Percentiles rank a stretch among this genome's conserved stretches.
These are phyloP conservation scores for Eutrema heterophyllum DNA, from an alignment of 345 rosid species.

Conservation along the genomic window DNA sequence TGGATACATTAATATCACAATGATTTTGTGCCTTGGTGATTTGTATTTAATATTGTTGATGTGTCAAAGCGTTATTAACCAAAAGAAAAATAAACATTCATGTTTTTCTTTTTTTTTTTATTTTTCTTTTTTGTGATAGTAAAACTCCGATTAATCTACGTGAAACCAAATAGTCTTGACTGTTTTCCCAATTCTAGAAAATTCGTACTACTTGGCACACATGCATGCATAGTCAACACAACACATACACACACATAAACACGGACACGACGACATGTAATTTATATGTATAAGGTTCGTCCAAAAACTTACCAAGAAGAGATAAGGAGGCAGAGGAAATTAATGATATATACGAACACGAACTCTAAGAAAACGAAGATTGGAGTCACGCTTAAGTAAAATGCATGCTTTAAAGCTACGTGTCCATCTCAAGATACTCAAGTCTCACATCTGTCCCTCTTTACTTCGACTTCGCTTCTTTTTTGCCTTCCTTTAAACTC, in stretches of 20 bases:
- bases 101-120: no score
- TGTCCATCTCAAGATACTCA: constrained; percentile 23
- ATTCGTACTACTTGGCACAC: constrained; percentile 21
- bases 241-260: background rate
- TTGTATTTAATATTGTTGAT: no score
- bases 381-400: constrained; percentile 15
- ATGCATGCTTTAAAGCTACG: constrained; percentile 30
- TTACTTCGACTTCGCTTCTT: constrained; percentile 9
- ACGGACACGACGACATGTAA: background rate
- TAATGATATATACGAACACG: background rate
- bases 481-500: constrained; percentile 29
- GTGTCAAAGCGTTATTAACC: no score
- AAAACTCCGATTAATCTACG: background rate
- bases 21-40: background rate
- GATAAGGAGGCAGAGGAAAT: constrained; percentile 15
- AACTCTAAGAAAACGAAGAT: background rate
- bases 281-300: background rate
- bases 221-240: constrained; percentile 16
- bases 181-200: background rate
- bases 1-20: background rate
- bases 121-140: background rate
- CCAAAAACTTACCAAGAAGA: constrained; percentile 14
- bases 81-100: no score
- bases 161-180: background rate
- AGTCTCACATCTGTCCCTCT: constrained; percentile 30